Evolutionary conservation across 345 rosid genomes (phyloP), one percentile per base, ranked within the genome.

Genomic region (Pistacia atlantica): DNA sequence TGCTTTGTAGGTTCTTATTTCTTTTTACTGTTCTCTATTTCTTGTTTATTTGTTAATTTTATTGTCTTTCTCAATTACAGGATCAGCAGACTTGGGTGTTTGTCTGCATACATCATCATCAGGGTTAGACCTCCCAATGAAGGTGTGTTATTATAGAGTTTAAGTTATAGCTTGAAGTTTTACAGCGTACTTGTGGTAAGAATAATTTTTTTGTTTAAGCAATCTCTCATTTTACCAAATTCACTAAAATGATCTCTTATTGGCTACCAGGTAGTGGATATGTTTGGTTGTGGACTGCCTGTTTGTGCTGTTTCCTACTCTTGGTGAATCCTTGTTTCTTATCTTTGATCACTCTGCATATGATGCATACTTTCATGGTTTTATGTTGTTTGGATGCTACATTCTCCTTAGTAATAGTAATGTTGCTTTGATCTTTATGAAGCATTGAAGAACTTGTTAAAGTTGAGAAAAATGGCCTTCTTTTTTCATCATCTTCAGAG

Each of bases 71-170:
- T 11, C 65, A 71, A 52, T 22, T 46, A 28, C n/a, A 68, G 59
- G 72, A 5, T 68, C 72, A 22, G 95, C 97, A 45, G 98, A 96
- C 83, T 90, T 96, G 42, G 98, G 98, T 75, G 97, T 96, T 75
- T 93, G 99, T 83, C 85, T 96, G 82, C 98, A 96, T 77, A 93
- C 99, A 80, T 96, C 99, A 60, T 96, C 99, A 20, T 93, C 99
- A 5, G 98, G 97, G 56, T 76, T 96, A 83, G 99, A 93, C 87
- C 98, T 96, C 59, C 99, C 97, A 69, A 93, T 96, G 99, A 96
- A 96, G 91, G 99, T 88, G 65, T 46, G 60, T 64, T 48, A 71
- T 57, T 78, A 3, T 31, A 8, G 5, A 9, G 33, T 57, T 56
- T 63, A 65, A 3, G 8, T 17, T 48, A 57, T 25, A 60, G 9